These are phyloP conservation scores for Oehlia diaphana DNA, from an alignment of 192 early-diverging fungal genomes.

Conservation along the genomic window DNA sequence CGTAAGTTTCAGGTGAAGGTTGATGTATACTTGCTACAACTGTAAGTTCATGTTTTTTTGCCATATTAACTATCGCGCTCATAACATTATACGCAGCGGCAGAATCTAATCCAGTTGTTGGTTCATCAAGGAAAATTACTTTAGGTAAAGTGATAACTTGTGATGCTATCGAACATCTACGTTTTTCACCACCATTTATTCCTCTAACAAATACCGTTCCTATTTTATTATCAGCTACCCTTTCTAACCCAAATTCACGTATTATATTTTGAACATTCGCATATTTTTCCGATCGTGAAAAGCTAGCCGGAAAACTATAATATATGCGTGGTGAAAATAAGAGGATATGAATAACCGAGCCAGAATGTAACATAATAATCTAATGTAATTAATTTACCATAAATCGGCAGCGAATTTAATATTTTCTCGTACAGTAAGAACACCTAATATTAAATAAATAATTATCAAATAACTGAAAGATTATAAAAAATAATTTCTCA, in stretches of 20 bases:
- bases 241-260: slow-evolving; percentile 56
- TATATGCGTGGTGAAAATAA: slow-evolving; percentile 62
- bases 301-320: slow-evolving; percentile 56
- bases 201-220: slow-evolving; percentile 62
- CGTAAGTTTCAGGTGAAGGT: slow-evolving; percentile 49
- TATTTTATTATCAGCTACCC: slow-evolving; percentile 55
- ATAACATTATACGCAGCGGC: slow-evolving; percentile 70
- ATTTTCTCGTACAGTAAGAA: slow-evolving; percentile 71
- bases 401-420: slow-evolving; percentile 75
- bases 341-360: not conserved
- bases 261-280: slow-evolving; percentile 59
- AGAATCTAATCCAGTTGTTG: slow-evolving; percentile 76
- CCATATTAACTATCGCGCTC: slow-evolving; percentile 57
- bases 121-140: slow-evolving; percentile 83
- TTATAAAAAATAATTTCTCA: not conserved
- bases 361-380: too few relatives aligned
- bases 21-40: slow-evolving; percentile 52
- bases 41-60: slow-evolving; percentile 48
- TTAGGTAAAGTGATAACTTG: slow-evolving; percentile 62
- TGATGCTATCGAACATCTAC: slow-evolving; percentile 60
- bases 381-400: slow-evolving; percentile 47
- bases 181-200: slow-evolving; percentile 68
- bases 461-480: not conserved
- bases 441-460: not conserved
- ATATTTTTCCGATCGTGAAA: slow-evolving; percentile 49